Conservation (phyloP, 139 green algal genomes). For the Chlorella sp. region DNA sequence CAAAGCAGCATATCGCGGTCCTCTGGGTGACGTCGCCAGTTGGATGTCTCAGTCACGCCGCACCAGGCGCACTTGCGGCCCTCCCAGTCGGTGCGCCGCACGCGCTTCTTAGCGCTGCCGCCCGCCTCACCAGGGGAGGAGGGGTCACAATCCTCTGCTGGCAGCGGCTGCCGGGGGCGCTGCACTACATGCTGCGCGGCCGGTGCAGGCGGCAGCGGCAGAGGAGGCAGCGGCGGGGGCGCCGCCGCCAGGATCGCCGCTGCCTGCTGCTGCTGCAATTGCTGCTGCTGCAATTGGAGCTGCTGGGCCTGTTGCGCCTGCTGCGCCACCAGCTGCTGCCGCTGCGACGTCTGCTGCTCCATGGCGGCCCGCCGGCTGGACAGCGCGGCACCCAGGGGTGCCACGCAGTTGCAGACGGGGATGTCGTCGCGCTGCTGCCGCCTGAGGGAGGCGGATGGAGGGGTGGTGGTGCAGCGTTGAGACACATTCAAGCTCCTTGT, state of each 20-base stretch:
- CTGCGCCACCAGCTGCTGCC: too few species aligned
- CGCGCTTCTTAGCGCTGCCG: conserved; percentile 28
- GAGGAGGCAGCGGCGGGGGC: neutral
- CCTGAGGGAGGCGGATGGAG: neutral
- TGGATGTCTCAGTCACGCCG: conserved; percentile 26
- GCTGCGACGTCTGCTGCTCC: too few species aligned
- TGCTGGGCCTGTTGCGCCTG: neutral
- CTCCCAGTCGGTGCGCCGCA: conserved; percentile 34
- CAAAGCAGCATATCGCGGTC: conserved; percentile 32
- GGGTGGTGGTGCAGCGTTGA: neutral
- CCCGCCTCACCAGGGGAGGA: neutral
- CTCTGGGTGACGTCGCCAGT: conserved; percentile 31
- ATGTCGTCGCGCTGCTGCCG: conserved; percentile 72
- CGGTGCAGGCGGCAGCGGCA: neutral
- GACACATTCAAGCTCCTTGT: too few species aligned
- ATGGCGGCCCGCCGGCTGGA: too few species aligned
- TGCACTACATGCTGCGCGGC: neutral
- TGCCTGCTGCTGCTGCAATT: too few species aligned
- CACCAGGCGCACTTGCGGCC: conserved; percentile 34
- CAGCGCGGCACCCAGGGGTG: too few species aligned
- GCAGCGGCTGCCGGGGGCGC: neutral
- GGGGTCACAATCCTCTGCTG: neutral
- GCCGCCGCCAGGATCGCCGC: conserved; percentile 1
- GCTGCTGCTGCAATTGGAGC: neutral
- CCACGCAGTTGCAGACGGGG: conserved; percentile 68